Conservation (phyloP, 2,329 filamentous ascomycete species). For the Beauveria sp. region DNA sequence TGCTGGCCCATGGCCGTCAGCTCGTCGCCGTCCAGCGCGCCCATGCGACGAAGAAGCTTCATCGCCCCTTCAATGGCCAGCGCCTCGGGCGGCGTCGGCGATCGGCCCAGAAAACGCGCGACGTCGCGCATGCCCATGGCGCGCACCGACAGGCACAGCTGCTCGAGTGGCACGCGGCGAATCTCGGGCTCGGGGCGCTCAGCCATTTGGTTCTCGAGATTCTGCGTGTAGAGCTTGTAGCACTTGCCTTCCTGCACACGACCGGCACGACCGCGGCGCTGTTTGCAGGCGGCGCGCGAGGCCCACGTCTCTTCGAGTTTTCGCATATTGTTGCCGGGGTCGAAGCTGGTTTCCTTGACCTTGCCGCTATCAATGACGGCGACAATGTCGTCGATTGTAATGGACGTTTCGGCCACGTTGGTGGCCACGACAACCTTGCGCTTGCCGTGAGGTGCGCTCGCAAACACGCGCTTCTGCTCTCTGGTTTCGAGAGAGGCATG, state of each 20-base stretch:
- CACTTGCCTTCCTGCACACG: constrained; percentile 85
- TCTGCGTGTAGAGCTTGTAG: constrained; percentile 90
- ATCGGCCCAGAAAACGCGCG: constrained; percentile 70
- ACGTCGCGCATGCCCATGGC: constrained; percentile 90
- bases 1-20: constrained; percentile 88
- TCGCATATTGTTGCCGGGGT: constrained; percentile 86
- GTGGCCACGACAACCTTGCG: constrained; percentile 91
- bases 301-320: constrained; percentile 94
- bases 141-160: constrained; percentile 87
- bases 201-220: constrained; percentile 78
- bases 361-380: constrained; percentile 92
- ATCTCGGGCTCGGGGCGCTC: constrained; percentile 92
- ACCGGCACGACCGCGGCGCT: constrained; percentile 85
- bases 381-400: constrained; percentile 95
- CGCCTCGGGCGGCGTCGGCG: constrained; percentile 80
- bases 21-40: constrained; percentile 76
- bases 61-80: constrained; percentile 82
- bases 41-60: constrained; percentile 71
- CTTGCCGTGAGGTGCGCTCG: constrained; percentile 65
- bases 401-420: constrained; percentile 96
- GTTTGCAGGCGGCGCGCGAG: constrained; percentile 87
- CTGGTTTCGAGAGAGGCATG: constrained; percentile 85
- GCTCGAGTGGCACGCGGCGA: constrained; percentile 82
- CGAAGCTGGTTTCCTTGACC: constrained; percentile 95
- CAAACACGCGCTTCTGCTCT: constrained; percentile 85